A percentile compares a stretch with the other conserved stretches of the same genome.
Evolutionary conservation across 1,139 yeast species (phyloP).

Genomic region (Casaregolazyma lundiana): DNA sequence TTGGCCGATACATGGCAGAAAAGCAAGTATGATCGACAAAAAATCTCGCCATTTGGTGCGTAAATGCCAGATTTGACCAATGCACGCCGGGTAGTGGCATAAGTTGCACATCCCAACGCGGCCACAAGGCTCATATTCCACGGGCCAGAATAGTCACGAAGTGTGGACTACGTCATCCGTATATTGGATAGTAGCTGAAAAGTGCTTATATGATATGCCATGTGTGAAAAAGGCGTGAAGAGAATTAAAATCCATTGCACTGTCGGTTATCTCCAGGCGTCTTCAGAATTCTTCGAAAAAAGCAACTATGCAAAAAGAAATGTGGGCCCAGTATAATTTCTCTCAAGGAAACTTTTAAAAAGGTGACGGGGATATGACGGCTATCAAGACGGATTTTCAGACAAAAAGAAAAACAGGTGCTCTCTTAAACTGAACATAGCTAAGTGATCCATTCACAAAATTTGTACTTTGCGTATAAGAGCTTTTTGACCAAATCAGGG

Average conservation of each 20-base stretch:
- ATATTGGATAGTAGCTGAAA: too few species aligned
- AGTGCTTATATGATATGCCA: too few species aligned
- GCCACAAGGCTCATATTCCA: too few species aligned
- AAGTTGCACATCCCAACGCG: background rate
- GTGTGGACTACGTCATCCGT: too few species aligned
- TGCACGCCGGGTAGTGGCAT: constrained; percentile 1
- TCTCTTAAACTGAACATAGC: too few species aligned
- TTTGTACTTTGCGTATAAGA: too few species aligned
- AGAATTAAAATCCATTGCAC: too few species aligned
- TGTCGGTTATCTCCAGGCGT: background rate
- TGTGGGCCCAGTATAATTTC: background rate
- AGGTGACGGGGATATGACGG: background rate
- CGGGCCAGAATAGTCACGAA: too few species aligned
- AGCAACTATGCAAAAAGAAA: background rate
- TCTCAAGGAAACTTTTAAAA: background rate
- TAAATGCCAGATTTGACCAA: background rate
- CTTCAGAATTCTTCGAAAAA: too few species aligned
- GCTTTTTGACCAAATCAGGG: too few species aligned
- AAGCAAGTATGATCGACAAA: constrained; percentile 1
- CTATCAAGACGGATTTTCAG: background rate
- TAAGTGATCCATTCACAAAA: too few species aligned
- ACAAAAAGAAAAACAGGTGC: background rate
- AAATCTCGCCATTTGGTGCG: background rate
- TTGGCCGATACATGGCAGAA: background rate
- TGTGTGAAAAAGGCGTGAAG: too few species aligned